phyloP scores from a whole-genome alignment of 2,329 filamentous ascomycete genomes.

The Claviceps pazoutovae region DNA sequence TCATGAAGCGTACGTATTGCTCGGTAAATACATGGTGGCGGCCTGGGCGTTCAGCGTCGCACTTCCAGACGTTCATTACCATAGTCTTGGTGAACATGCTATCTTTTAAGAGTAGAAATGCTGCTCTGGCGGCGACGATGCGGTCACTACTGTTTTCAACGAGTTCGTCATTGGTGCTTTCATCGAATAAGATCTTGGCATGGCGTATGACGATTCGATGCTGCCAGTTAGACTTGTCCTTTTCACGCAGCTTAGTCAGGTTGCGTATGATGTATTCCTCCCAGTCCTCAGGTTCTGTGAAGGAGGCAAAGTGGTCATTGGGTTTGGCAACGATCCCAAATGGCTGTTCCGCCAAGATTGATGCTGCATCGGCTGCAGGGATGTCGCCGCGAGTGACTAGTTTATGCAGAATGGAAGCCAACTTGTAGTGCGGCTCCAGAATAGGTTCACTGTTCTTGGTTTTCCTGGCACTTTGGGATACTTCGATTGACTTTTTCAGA shows the following conservation, averaged over 20 bases:
- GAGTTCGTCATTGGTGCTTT: constrained; percentile 18
- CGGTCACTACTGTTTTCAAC: constrained; percentile 24
- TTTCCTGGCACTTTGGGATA: constrained; percentile 38
- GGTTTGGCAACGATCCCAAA: constrained; percentile 27
- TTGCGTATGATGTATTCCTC: constrained; percentile 39
- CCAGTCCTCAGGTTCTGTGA: constrained; percentile 41
- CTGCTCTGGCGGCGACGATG: constrained; percentile 56
- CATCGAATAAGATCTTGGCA: constrained; percentile 39
- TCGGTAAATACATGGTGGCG: constrained; percentile 87
- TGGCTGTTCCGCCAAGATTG: constrained; percentile 42
- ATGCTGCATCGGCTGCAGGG: constrained; percentile 31
- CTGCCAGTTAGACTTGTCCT: constrained; percentile 91
- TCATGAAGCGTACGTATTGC: constrained; percentile 73
- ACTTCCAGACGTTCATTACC: constrained; percentile 90
- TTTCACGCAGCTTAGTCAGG: constrained; percentile 41
- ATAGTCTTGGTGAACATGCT: constrained; percentile 84
- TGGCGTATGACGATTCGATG: constrained; percentile 78
- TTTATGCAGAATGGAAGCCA: constrained; percentile 71
- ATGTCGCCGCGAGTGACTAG: constrained; percentile 47
- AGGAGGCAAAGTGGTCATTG: constrained; percentile 21
- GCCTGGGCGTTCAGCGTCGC: constrained; percentile 69
- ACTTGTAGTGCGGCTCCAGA: constrained; percentile 85
- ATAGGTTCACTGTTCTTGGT: constrained; percentile 57
- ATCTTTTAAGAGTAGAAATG: constrained; percentile 61
- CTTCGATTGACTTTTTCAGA: constrained; percentile 36